phyloP scores from a whole-genome alignment of 2,329 filamentous ascomycete genomes.

The Laburnicola sp. region DNA sequence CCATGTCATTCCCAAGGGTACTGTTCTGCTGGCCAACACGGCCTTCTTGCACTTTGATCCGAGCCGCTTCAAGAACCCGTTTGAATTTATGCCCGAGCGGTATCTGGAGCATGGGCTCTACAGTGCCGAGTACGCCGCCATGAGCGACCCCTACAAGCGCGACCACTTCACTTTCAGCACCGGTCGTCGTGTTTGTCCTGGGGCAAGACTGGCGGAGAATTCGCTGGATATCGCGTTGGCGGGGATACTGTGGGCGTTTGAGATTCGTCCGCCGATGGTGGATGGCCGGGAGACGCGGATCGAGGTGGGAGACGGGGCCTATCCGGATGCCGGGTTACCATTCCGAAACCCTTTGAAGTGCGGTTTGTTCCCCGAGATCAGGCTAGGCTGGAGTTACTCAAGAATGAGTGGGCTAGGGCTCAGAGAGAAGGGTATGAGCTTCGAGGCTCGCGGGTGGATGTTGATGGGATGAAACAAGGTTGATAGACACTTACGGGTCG shows the following conservation, averaged over 20 bases:
- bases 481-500: no score
- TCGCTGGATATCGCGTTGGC: slow-evolving; percentile 23
- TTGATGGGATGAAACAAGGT: slow-evolving; percentile 16
- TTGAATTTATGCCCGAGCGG: slow-evolving; percentile 35
- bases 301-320: slow-evolving; percentile 21
- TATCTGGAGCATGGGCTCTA: slow-evolving; percentile 24
- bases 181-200: slow-evolving; percentile 29
- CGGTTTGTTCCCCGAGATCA: slow-evolving; percentile 26
- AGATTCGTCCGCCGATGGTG: slow-evolving; percentile 21
- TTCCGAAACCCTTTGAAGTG: slow-evolving; percentile 26
- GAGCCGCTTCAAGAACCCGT: slow-evolving; percentile 27
- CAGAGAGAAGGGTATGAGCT: slow-evolving; percentile 20
- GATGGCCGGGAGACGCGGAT: slow-evolving; percentile 16
- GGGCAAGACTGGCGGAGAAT: slow-evolving; percentile 29
- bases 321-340: no score
- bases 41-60: slow-evolving; percentile 32
- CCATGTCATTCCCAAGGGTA: slow-evolving; percentile 39
- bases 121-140: slow-evolving; percentile 26
- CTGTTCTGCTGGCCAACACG: slow-evolving; percentile 29
- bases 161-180: slow-evolving; percentile 33
- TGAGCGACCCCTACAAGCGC: slow-evolving; percentile 24
- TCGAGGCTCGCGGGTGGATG: slow-evolving; percentile 19
- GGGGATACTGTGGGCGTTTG: slow-evolving; percentile 31
- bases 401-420: slow-evolving; percentile 25
- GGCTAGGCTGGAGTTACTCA: slow-evolving; percentile 15